phyloP scores from a whole-genome alignment of 2,329 filamentous ascomycete genomes.

The Xylariaceae sp. region DNA sequence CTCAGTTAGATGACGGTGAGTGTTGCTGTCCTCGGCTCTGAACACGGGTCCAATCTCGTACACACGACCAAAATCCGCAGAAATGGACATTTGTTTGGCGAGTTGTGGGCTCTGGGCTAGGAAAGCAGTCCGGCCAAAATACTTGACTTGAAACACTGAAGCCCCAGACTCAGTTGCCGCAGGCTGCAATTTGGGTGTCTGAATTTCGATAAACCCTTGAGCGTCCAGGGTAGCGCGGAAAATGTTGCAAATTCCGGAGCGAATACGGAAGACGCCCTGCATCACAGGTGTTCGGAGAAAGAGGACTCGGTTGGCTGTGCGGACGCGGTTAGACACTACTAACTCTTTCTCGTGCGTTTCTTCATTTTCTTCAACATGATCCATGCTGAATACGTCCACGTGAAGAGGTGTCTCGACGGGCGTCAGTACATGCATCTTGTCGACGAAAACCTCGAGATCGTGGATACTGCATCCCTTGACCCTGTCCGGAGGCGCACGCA shows the following conservation, averaged over 20 bases:
- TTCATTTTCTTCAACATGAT: conserved; percentile 34
- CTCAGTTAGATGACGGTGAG: conserved; percentile 88
- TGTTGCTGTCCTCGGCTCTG: conserved; percentile 93
- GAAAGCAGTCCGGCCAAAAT: conserved; percentile 84
- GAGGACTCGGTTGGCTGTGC: conserved; percentile 73
- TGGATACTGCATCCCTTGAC: conserved; percentile 74
- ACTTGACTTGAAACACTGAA: conserved; percentile 87
- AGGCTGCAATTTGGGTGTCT: conserved; percentile 87
- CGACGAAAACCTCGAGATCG: conserved; percentile 70
- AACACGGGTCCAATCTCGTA: conserved; percentile 91
- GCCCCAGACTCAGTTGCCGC: conserved; percentile 87
- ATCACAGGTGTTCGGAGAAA: conserved; percentile 83
- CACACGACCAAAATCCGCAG: conserved; percentile 82
- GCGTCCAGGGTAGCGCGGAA: conserved; percentile 75
- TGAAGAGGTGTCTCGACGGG: conserved; percentile 42
- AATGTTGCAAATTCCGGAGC: conserved; percentile 72
- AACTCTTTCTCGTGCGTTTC: conserved; percentile 47
- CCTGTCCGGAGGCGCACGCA: conserved; percentile 70
- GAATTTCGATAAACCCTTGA: conserved; percentile 83
- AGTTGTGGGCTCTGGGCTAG: conserved; percentile 88
- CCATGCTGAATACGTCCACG: conserved; percentile 48
- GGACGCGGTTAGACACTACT: conserved; percentile 62
- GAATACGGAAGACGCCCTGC: conserved; percentile 83
- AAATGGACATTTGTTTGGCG: conserved; percentile 89
- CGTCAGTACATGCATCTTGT: conserved; percentile 49